Evolutionary conservation across 2,329 filamentous ascomycete genomes (phyloP).

Genomic region (Aspergillus texensis): DNA sequence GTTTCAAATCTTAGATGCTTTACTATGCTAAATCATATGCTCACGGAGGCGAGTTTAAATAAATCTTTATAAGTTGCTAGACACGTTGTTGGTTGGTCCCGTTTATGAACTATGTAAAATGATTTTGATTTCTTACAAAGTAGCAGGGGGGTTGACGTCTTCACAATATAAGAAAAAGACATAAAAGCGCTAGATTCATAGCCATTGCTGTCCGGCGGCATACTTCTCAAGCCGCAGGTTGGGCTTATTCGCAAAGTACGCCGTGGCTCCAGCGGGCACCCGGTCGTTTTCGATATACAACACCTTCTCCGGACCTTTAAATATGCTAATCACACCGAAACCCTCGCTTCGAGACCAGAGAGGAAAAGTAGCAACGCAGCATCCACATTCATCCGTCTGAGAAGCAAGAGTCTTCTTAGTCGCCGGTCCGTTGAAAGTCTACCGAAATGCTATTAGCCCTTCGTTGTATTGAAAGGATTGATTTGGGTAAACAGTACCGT

Average conservation of each 20-base stretch:
- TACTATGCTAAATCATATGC: too few species aligned
- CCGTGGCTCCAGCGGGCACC: constrained; percentile 1
- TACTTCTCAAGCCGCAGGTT: constrained; percentile 39
- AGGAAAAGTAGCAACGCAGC: constrained; percentile 1
- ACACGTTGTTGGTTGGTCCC: too few species aligned
- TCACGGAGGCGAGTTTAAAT: too few species aligned
- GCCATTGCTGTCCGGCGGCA: background rate
- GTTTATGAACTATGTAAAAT: too few species aligned
- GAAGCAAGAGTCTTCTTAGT: constrained; percentile 7
- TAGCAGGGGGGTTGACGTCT: too few species aligned
- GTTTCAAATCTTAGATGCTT: too few species aligned
- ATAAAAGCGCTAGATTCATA: background rate
- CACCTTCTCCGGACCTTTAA: background rate
- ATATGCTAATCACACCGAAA: constrained; percentile 8
- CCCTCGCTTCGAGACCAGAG: constrained; percentile 10
- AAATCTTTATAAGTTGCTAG: too few species aligned
- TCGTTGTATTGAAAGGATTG: background rate
- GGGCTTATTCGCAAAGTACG: constrained; percentile 25
- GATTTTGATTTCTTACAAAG: too few species aligned
- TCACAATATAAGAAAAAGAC: background rate
- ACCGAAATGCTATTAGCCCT: background rate
- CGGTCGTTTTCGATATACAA: constrained; percentile 14
- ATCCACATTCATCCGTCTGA: background rate
- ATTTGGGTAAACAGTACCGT: background rate
- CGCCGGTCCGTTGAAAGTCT: constrained; percentile 3